These are phyloP conservation scores for Tetracladium setigerum DNA, from an alignment of 495 filamentous ascomycete genomes.

Conservation along the genomic window DNA sequence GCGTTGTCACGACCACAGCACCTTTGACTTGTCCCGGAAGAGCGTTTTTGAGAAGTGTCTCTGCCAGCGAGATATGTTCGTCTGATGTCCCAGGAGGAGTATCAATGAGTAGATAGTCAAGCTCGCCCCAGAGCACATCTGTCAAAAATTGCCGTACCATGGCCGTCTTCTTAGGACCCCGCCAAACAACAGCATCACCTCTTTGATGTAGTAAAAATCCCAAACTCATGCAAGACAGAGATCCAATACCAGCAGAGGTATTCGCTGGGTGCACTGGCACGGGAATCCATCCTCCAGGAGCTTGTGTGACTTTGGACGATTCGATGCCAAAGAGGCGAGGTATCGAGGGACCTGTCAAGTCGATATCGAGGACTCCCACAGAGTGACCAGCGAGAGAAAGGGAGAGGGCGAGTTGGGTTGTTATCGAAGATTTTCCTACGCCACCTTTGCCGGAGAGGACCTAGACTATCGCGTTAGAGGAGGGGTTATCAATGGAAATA, in stretches of 20 bases:
- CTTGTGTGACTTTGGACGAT: conserved; percentile 81
- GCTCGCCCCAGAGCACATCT: conserved; percentile 82
- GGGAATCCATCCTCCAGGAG: conserved; percentile 82
- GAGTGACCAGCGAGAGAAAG: conserved; percentile 75
- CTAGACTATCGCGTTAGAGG: conserved; percentile 27
- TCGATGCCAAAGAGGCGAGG: conserved; percentile 89
- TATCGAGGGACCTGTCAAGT: conserved; percentile 93
- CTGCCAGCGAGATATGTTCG: conserved; percentile 91
- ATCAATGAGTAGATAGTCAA: conserved; percentile 89
- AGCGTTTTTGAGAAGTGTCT: conserved; percentile 65
- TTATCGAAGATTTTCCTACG: conserved; percentile 95
- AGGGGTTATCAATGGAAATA: not conserved
- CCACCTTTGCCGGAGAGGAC: conserved; percentile 96
- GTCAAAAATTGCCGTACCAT: conserved; percentile 96
- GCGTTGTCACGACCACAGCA: conserved; percentile 92
- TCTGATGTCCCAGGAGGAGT: conserved; percentile 95
- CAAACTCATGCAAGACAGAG: conserved; percentile 84
- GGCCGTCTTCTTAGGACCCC: conserved; percentile 96
- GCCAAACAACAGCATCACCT: conserved; percentile 91
- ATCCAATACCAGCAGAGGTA: conserved; percentile 39
- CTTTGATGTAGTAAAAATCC: conserved; percentile 80
- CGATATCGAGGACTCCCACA: conserved; percentile 92
- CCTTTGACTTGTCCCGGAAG: conserved; percentile 57
- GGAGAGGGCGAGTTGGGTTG: conserved; percentile 87
- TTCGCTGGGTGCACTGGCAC: conserved; percentile 64